Base-by-base conservation (phyloP, 139 green algal genomes). In the Tetratostichococcus sp. region DNA sequence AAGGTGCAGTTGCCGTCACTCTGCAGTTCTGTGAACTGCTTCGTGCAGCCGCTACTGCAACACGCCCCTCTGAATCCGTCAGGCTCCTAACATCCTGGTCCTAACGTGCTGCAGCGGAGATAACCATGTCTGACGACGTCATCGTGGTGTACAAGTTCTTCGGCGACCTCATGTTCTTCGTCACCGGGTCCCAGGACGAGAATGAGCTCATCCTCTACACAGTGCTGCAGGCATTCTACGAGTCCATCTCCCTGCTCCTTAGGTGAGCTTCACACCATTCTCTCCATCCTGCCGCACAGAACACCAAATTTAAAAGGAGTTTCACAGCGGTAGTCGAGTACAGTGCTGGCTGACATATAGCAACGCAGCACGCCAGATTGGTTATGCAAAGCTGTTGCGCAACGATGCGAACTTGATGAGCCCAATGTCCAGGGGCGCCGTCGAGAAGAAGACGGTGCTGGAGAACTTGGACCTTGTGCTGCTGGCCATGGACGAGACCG, bases 391-490 rank as follows among this genome's bases (percentile, higher is more conserved):
- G n/a, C n/a, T n/a, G n/a, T n/a, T n/a, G n/a, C n/a, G n/a, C n/a
- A n/a, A n/a, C n/a, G n/a, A n/a, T n/a, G n/a, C n/a, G n/a, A n/a
- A n/a, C n/a, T n/a, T n/a, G n/a, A n/a, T n/a, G n/a, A n/a, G n/a
- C n/a, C n/a, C n/a, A n/a, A n/a, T n/a, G n/a, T n/a, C n/a, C n/a
- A 96, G 94, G 77, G 87, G 91, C 68, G 88, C 90, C 31, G 94
- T 99, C 30, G 96, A 99, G 75, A 99, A 99, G 89, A 98, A 97
- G 85, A 97, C 95, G 11, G 94, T 97, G 43, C 87, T 99, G 35
- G 96, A 99, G 79, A 99, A 99, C 82, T 81, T 99, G 74, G 96
- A 99, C 83, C 89, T 98, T 28, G 90, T 98, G 65, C 87, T 99
- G 70, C 85, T 99, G 30, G 88, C 86, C 25, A 93, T 99, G 68